Percentiles rank a stretch among this genome's conserved stretches.
These are phyloP conservation scores for Saxophila tyrrhenica DNA, from an alignment of 495 filamentous ascomycete species.

Conservation along the genomic window DNA sequence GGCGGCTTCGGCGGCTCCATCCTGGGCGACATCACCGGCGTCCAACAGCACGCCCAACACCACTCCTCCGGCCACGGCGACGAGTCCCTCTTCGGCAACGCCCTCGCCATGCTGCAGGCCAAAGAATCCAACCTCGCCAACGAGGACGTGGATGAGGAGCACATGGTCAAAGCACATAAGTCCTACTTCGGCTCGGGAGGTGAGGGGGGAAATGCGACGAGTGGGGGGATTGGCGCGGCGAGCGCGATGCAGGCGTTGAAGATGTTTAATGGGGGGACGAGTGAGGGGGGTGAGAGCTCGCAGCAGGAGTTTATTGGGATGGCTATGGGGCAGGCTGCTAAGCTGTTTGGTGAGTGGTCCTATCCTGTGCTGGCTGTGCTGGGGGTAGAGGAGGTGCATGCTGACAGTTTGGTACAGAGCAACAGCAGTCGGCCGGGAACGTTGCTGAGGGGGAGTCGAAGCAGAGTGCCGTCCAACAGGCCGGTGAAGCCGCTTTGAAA, in stretches of 20 bases:
- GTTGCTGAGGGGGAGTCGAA: slow-evolving; percentile 37
- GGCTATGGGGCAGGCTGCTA: slow-evolving; percentile 56
- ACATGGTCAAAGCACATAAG: slow-evolving; percentile 45
- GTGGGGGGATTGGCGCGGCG: slow-evolving; percentile 42
- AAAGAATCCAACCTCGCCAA: slow-evolving; percentile 29
- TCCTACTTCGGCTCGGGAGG: slow-evolving; percentile 40
- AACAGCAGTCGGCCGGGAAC: slow-evolving; percentile 15
- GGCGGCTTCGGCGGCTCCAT: slow-evolving; percentile 26
- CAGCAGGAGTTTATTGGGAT: slow-evolving; percentile 55
- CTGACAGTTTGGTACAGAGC: slow-evolving; percentile 1
- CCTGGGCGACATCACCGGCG: slow-evolving; percentile 39
- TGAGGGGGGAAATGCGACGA: slow-evolving; percentile 21
- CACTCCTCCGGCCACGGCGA: slow-evolving; percentile 40
- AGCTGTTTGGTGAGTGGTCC: slow-evolving; percentile 51
- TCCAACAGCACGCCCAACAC: slow-evolving; percentile 37
- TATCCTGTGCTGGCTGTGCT: neutral
- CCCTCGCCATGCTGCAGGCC: slow-evolving; percentile 39
- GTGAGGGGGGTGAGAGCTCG: slow-evolving; percentile 26
- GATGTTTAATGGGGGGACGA: slow-evolving; percentile 40
- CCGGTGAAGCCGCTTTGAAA: slow-evolving; percentile 57
- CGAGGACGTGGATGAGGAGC: slow-evolving; percentile 46
- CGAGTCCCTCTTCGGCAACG: slow-evolving; percentile 37
- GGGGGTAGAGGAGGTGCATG: neutral
- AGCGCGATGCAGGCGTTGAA: slow-evolving; percentile 60
- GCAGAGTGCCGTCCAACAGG: slow-evolving; percentile 48